Evolutionary conservation across 176 grass and related monocot genomes (phyloP).

Genomic region (Elymus sibiricus): DNA sequence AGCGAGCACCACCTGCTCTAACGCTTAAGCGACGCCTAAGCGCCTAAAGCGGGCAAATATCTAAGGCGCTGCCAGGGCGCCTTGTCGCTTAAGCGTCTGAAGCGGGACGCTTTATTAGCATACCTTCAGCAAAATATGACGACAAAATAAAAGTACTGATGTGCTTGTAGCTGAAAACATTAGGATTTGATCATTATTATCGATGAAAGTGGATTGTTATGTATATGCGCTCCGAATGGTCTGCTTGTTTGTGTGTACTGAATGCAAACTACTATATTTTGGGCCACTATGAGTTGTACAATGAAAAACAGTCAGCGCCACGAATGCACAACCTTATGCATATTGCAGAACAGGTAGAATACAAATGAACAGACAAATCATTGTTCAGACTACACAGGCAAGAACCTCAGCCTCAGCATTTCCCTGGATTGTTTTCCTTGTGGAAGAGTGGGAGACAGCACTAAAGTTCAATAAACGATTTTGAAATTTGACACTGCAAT

Average conservation of each 20-base stretch:
- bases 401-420: neutral
- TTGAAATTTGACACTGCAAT: neutral
- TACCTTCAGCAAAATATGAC: slow-evolving; percentile 7
- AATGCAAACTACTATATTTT: neutral
- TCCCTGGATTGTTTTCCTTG: neutral
- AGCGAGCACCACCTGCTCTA: too few species aligned
- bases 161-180: neutral
- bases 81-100: too few species aligned
- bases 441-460: neutral
- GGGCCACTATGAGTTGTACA: neutral
- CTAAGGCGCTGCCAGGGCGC: too few species aligned
- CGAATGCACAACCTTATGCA: neutral
- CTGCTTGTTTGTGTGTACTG: neutral
- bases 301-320: neutral
- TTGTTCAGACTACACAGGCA: neutral
- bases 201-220: neutral
- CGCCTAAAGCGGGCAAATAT: too few species aligned
- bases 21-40: too few species aligned
- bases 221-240: neutral
- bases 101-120: too few species aligned
- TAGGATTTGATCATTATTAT: neutral
- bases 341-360: neutral
- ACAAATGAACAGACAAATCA: neutral
- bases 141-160: neutral
- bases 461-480: neutral